Base-by-base conservation (phyloP, 495 filamentous ascomycete species). In the Acidiella bohemica region DNA sequence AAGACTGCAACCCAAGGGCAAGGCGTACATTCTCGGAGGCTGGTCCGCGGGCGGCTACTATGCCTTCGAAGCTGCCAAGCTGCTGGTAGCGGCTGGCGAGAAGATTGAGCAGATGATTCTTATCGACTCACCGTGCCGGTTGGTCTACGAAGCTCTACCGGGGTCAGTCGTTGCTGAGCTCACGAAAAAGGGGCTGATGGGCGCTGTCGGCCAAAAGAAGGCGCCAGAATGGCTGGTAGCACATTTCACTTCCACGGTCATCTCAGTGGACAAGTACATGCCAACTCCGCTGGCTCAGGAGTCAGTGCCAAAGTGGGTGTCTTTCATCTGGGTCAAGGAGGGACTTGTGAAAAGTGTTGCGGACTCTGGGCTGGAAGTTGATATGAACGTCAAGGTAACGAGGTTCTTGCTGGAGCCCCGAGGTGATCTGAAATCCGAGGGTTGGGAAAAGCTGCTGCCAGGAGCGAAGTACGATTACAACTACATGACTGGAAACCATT, bases 231-330 rank as follows among this genome's bases (percentile, higher is more conserved):
- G 56, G 51, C 45, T 62, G 17, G 30, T 59, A 5, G 40, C 50
- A 10, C 59, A 62, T 36, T 62, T 62, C 44, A 49, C 53, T 1
- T 41, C 58, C 11, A 49, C 45, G n/a, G 50, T 64, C 21, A 42
- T 53, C 10, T 36, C 32, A 11, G 34, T 53, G 13, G 40, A 45
- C 9, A 31, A 23, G 17, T 53, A 53, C 25, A 43, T 41, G 45
- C 45, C 49, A 5, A 45, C 49, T 14, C 39, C 49, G n/a, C 14
- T 53, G 33, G 24, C 25, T 2, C 14, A 31, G 22, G 21, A 32
- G 20, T 10, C 33, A 10, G 44, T 39, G 3, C 44, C 44, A 2
- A 9, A 4, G 1, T 16, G 24, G 10, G 44, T 44, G 7, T 35
- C 42, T 31, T 41, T 48, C 45, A 47, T 52, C 24, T 47, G 44